These are phyloP conservation scores for Saturnispora besseyi DNA, from an alignment of 805 yeast species.

Conservation along the genomic window DNA sequence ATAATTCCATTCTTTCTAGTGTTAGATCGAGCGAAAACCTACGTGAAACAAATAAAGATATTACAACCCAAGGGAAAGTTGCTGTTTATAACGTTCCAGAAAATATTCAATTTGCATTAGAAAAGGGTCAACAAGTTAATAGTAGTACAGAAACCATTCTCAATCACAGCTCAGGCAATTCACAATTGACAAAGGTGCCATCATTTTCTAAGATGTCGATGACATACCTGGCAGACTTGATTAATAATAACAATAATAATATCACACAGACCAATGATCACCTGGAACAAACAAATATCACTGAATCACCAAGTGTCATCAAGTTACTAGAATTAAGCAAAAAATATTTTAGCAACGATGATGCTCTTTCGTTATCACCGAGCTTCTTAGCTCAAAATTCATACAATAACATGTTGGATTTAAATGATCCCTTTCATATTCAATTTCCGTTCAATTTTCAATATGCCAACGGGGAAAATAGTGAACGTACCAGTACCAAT, in stretches of 20 bases:
- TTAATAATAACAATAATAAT: constrained; percentile 2
- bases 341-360: background rate
- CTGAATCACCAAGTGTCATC: constrained; percentile 3
- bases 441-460: constrained; percentile 41
- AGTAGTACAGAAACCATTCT: background rate
- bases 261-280: background rate
- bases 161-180: background rate
- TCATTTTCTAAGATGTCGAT: constrained; percentile 3
- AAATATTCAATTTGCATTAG: constrained; percentile 8
- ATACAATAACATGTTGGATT: constrained; percentile 20
- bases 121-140: background rate
- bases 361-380: background rate
- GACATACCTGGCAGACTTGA: background rate
- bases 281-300: background rate
- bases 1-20: background rate
- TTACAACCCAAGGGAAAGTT: background rate
- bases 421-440: constrained; percentile 44
- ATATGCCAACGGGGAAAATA: constrained; percentile 15
- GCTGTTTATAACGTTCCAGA: constrained; percentile 13
- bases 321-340: constrained; percentile 1
- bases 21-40: background rate
- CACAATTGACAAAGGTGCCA: constrained; percentile 4
- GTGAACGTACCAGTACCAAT: background rate
- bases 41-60: background rate
- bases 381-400: background rate